Evolutionary conservation across 768 basidiomycete species (phyloP), one percentile per base, ranked within the genome.

Genomic region (Pisolithus marmoratus): DNA sequence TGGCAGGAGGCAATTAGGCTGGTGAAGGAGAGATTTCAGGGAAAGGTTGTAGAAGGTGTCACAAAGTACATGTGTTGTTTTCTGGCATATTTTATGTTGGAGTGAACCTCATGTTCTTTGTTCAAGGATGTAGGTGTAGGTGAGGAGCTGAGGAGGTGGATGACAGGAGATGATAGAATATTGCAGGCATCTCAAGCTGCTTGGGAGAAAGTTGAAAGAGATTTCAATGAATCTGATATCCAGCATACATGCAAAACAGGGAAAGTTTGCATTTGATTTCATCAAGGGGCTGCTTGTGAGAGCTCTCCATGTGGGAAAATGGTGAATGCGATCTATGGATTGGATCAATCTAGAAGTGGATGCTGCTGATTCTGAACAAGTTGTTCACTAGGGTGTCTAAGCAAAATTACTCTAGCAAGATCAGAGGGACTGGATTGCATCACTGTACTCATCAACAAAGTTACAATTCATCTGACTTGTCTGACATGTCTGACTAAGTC

Each of bases 251-350:
- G n/a, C 82, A 83, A 51, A 85, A 46, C 86, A 88, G 60, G 85
- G 90, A 23, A 94, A 90, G 64, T 88, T 96, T 62, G 89, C 94
- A 0, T 98, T 98, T 62, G 84, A 84, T 8, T 98, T 97, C 60
- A 85, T 98, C 2, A 95, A 99, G 63, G 96, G 95, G 0, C 94
- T 96, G 12, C 73, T 99, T n/a, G 83, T 96, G 22, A 89, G 85
- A 59, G 96, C 96, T 2, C 68, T 99, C 51, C 79, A 86, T 26
- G 78, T 77, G 43, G 96, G 96, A 5, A 83, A 95, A 64, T 99
- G 96, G 96, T 95, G 60, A 60, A 87, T 72, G 34, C 3, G 12
- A 14, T 15, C 4, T 6, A 15, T 15, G n/a, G 8, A 38, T 43
- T 14, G 22, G 22, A 19, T 7, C 49, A 6, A 31, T 17, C 4